These are phyloP conservation scores for Aspergillus sp. DNA, from an alignment of 2,329 filamentous ascomycete species.

Conservation along the genomic window DNA sequence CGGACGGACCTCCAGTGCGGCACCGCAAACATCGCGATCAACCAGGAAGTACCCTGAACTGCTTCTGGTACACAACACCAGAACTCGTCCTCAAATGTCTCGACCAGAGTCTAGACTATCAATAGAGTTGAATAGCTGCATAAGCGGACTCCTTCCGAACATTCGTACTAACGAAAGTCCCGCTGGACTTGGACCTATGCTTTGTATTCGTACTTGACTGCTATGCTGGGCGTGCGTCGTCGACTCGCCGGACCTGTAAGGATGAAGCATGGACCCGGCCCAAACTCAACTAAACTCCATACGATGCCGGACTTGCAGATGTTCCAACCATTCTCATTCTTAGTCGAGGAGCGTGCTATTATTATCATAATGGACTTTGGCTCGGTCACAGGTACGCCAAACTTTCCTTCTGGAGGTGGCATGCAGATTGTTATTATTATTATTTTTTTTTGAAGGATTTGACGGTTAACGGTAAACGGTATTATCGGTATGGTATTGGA, in stretches of 20 bases:
- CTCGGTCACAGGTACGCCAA: background rate
- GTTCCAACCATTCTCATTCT: too few relatives aligned
- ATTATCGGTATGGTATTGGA: background rate
- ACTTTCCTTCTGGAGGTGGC: background rate
- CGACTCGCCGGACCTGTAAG: too few relatives aligned
- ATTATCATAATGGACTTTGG: too few relatives aligned
- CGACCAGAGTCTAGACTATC: background rate
- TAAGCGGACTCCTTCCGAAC: too few relatives aligned
- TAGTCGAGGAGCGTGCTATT: too few relatives aligned
- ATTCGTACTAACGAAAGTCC: background rate
- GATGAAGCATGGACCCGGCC: too few relatives aligned
- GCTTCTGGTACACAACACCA: background rate
- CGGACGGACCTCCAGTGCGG: background rate
- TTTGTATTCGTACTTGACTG: background rate
- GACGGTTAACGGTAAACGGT: background rate
- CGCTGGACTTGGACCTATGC: background rate
- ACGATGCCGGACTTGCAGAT: too few relatives aligned
- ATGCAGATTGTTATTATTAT: background rate
- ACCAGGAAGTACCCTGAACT: background rate
- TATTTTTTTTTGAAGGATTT: background rate
- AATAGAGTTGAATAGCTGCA: background rate
- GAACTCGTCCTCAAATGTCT: background rate
- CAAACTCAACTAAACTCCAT: too few relatives aligned
- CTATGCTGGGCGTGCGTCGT: background rate
- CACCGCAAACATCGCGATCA: background rate